Percentiles rank a stretch among this genome's conserved stretches.
phyloP scores from a whole-genome alignment of 2,329 filamentous ascomycete species.

The Alternaria sp. region DNA sequence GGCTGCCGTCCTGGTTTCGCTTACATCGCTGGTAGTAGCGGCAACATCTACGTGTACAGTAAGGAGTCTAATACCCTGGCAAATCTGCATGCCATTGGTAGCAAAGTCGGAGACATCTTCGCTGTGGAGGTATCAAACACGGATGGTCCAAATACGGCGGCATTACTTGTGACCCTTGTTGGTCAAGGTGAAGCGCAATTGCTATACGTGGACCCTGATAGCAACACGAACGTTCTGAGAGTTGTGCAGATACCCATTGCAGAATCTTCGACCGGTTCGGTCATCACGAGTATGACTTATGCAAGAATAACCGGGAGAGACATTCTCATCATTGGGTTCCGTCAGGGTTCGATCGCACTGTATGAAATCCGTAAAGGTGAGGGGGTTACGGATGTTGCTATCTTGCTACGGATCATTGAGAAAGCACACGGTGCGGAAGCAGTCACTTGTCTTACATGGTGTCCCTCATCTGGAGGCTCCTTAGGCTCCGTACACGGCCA shows the following conservation, averaged over 20 bases:
- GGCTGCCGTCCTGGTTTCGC: constrained; percentile 47
- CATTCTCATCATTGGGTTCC: constrained; percentile 61
- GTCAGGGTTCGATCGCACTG: constrained; percentile 61
- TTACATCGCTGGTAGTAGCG: constrained; percentile 56
- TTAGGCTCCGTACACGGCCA: constrained; percentile 49
- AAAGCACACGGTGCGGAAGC: constrained; percentile 63
- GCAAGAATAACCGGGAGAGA: constrained; percentile 22
- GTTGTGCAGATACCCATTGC: constrained; percentile 21
- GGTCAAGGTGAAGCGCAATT: constrained; percentile 44
- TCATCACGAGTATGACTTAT: constrained; percentile 59
- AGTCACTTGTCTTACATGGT: constrained; percentile 68
- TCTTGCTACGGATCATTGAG: constrained; percentile 24
- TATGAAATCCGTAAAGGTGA: constrained; percentile 44
- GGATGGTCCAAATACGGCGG: constrained; percentile 20
- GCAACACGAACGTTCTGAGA: constrained; percentile 1
- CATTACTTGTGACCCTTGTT: constrained; percentile 49
- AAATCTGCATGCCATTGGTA: constrained; percentile 34
- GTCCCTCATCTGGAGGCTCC: constrained; percentile 44
- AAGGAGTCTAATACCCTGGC: constrained; percentile 18
- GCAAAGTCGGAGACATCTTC: constrained; percentile 54
- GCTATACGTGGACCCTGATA: constrained; percentile 26
- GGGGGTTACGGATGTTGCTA: neutral
- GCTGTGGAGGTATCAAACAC: neutral
- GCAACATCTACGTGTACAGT: constrained; percentile 51
- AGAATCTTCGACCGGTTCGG: constrained; percentile 52